Evolutionary conservation across 78 protist species (phyloP).

Genomic region (Pigoraptor vietnamica): DNA sequence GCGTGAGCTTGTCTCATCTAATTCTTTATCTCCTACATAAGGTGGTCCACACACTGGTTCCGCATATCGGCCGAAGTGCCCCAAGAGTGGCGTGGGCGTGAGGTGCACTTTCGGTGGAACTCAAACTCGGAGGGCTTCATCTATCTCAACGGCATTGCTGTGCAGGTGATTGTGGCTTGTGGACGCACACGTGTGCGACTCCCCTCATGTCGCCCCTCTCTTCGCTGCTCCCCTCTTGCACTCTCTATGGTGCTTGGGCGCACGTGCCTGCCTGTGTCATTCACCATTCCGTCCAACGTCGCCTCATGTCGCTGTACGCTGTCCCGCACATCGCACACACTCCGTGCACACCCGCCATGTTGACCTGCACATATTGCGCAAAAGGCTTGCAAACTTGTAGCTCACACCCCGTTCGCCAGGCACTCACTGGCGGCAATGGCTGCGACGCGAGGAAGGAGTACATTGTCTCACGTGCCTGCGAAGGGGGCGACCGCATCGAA

Average conservation of each 20-base stretch:
- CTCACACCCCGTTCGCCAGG: conserved; percentile 50
- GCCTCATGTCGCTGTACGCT: no score
- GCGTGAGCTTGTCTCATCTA: no score
- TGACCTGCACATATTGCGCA: no score
- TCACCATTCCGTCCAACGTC: no score
- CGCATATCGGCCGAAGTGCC: conserved; percentile 31
- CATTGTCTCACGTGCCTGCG: conserved; percentile 5
- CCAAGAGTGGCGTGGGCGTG: conserved; percentile 21
- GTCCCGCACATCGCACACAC: no score
- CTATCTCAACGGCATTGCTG: conserved; percentile 7
- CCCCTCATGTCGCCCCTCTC: no score
- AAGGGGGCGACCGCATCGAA: not conserved
- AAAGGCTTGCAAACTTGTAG: no score
- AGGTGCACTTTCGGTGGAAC: conserved; percentile 44
- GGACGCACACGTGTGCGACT: no score
- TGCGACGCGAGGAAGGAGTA: conserved; percentile 36
- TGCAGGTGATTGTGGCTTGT: not conserved
- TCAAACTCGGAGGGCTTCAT: conserved; percentile 43
- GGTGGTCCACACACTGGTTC: conserved; percentile 1
- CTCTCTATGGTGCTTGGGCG: not conserved
- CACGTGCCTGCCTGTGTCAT: no score
- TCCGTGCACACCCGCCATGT: no score
- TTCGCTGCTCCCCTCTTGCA: no score
- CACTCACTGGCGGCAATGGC: conserved; percentile 60
- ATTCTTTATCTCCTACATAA: no score